phyloP scores from a whole-genome alignment of 1,284 basidiomycete genomes.

The Pyrrhoderma noxium region DNA sequence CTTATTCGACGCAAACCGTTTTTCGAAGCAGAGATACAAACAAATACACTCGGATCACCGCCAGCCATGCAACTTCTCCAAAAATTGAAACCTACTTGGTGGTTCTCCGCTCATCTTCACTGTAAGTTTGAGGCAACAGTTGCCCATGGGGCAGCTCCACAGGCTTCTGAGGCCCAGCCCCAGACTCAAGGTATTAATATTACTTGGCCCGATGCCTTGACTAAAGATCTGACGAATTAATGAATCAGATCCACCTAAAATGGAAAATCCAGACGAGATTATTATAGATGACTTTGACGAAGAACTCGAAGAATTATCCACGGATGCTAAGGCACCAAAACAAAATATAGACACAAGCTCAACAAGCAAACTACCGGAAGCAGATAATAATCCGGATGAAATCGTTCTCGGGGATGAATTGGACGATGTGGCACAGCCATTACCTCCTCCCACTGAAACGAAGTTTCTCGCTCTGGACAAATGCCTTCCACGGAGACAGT shows the following conservation, averaged over 20 bases:
- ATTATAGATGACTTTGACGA: conserved; percentile 47
- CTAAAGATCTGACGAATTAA: neutral
- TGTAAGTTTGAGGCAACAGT: conserved; percentile 73
- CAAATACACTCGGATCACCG: conserved; percentile 79
- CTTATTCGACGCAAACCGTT: conserved; percentile 79
- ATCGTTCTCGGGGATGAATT: conserved; percentile 61
- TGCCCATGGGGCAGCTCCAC: conserved; percentile 34
- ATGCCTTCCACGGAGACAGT: conserved; percentile 75
- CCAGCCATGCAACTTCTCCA: conserved; percentile 77
- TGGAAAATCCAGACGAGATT: conserved; percentile 61
- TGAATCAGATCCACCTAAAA: conserved; percentile 15
- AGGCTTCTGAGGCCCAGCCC: neutral
- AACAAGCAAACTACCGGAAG: conserved; percentile 14
- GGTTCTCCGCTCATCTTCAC: conserved; percentile 96
- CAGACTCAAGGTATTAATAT: conserved; percentile 9
- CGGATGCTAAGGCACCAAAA: neutral
- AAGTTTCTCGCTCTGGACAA: conserved; percentile 92
- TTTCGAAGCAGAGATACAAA: conserved; percentile 69
- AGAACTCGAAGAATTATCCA: conserved; percentile 20
- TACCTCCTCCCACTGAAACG: conserved; percentile 40
- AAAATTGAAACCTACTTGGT: conserved; percentile 78
- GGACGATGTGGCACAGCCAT: conserved; percentile 32
- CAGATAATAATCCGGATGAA: conserved; percentile 57
- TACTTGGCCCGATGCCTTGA: neutral
- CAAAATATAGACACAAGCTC: neutral